phyloP scores from a whole-genome alignment of 371 early-diverging fungal genomes.

The Rhizomucor miehei region DNA sequence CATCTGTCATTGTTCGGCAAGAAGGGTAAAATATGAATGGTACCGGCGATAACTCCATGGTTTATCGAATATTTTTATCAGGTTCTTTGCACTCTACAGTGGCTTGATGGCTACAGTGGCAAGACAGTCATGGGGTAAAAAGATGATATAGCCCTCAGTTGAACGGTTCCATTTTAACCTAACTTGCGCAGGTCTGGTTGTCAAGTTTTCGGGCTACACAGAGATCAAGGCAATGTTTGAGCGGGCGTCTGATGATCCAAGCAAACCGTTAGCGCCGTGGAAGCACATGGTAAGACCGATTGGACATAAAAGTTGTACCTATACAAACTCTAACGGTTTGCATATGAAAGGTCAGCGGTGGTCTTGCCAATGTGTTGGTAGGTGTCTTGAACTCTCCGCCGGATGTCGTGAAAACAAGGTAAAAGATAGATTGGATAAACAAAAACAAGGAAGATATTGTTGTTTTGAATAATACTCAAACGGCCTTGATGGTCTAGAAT shows the following conservation, averaged over 20 bases:
- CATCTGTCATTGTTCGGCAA: conserved; percentile 33
- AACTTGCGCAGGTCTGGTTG: conserved; percentile 38
- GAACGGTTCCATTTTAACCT: too few species aligned
- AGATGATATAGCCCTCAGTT: neutral
- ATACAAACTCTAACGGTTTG: neutral
- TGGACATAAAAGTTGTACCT: conserved; percentile 1
- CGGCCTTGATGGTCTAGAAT: conserved; percentile 24
- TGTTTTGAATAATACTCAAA: neutral
- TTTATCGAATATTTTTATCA: conserved; percentile 7
- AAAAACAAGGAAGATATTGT: neutral
- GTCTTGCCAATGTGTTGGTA: conserved; percentile 49
- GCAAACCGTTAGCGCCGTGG: conserved; percentile 35
- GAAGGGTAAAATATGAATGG: conserved; percentile 35
- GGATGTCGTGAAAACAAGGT: conserved; percentile 46
- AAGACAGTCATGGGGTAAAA: conserved; percentile 45
- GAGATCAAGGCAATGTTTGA: conserved; percentile 45
- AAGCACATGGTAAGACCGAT: conserved; percentile 38
- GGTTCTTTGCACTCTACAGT: conserved; percentile 44
- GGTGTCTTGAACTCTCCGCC: conserved; percentile 52
- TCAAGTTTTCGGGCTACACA: conserved; percentile 48
- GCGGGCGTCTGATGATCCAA: conserved; percentile 21
- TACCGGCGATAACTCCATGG: too few species aligned
- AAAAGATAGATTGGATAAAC: too few species aligned
- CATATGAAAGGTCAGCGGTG: conserved; percentile 33
- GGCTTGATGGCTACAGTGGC: conserved; percentile 50